These are phyloP conservation scores for Penicillium parvum DNA, from an alignment of 495 filamentous ascomycete genomes.

Conservation along the genomic window DNA sequence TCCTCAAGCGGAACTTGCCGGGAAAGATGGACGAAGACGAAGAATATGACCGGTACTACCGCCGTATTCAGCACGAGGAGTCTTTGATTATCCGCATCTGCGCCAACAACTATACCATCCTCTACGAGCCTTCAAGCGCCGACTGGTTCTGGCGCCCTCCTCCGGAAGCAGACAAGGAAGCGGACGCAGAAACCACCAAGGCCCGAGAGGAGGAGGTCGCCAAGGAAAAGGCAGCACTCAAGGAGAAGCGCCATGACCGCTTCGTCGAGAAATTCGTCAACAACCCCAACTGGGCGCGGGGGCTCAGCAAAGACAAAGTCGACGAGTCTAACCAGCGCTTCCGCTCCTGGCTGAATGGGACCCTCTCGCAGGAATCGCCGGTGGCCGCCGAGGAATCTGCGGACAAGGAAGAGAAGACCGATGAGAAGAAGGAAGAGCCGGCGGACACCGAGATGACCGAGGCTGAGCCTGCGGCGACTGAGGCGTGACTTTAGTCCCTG, in stretches of 20 bases:
- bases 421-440: slow-evolving; percentile 2
- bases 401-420: slow-evolving; percentile 4
- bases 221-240: slow-evolving; percentile 42
- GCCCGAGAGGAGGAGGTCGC: slow-evolving; percentile 41
- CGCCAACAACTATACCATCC: slow-evolving; percentile 74
- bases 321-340: slow-evolving; percentile 63
- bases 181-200: slow-evolving; percentile 19
- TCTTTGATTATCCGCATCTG: slow-evolving; percentile 75
- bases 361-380: slow-evolving; percentile 20
- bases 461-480: slow-evolving; percentile 19
- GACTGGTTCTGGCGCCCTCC: slow-evolving; percentile 54
- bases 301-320: slow-evolving; percentile 64
- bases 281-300: slow-evolving; percentile 74
- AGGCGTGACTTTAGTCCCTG: slow-evolving; percentile 1
- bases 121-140: slow-evolving; percentile 66
- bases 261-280: slow-evolving; percentile 70
- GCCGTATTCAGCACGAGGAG: slow-evolving; percentile 61
- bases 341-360: slow-evolving; percentile 40
- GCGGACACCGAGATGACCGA: slow-evolving; percentile 40
- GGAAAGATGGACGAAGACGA: slow-evolving; percentile 47
- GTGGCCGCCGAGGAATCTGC: slow-evolving; percentile 11
- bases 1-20: slow-evolving; percentile 70
- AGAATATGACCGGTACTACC: slow-evolving; percentile 45
- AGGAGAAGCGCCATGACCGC: slow-evolving; percentile 54
- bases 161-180: slow-evolving; percentile 16